Base-by-base conservation (phyloP, 805 yeast species). In the Candida ficus region DNA sequence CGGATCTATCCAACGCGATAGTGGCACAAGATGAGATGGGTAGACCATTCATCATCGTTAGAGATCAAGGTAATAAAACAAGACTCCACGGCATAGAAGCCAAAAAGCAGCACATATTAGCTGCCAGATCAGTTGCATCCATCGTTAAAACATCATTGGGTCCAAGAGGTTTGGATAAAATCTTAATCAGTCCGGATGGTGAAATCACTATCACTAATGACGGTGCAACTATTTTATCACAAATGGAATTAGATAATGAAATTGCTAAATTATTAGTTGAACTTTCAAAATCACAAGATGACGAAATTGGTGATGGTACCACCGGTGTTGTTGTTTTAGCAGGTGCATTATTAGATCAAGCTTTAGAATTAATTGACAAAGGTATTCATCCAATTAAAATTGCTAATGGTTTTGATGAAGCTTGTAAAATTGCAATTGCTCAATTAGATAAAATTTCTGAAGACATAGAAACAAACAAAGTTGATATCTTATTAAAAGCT, bases 21-120 rank as follows among this genome's bases (percentile, higher is more conserved):
- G 88, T 93, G 70, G 98, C 99, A 4, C 99, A 91, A 66, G 99
- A 93, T 63, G 99, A 93, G 65, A 87, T 85, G 90, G 99, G 99
- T 17, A 82, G 99, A 65, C 99, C 99, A 17, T 88, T 93, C 62
- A 91, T 93, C 59, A 93, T 93, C 61, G 99, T 93, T 39, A 80
- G 93, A 61, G 99, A 93, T 57, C 82, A 76, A 56, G 81, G 80
- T 22, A 66, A 65, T 45, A 76, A 76, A 60, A 68, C 73, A 52
- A 73, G 90, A 61, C 70, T 76, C 9, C 89, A 83, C 51, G 95
- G 95, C 21, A 63, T 78, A 33, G 88, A 93, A 61, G 89, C 97
- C 46, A 70, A 70, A 46, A 78, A 83, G 63, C 80, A 91, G 31
- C 98, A 93, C 62, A 90, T 91, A 41, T 71, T 88, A 41, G 98